Base-by-base conservation (phyloP, 345 rosid species). In the Eucalyptus virginea region DNA sequence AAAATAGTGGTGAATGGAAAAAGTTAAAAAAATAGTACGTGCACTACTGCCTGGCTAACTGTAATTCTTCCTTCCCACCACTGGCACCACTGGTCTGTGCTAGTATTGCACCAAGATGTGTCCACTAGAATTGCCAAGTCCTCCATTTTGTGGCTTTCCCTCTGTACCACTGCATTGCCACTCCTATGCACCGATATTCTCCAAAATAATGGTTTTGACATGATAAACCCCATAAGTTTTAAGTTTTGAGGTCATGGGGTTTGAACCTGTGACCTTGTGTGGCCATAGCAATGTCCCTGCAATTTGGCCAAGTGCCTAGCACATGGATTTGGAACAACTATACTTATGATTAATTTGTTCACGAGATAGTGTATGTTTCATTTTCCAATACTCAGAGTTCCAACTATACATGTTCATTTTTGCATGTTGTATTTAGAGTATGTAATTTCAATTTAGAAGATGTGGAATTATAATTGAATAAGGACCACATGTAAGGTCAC, bases 21-120 rank as follows among this genome's bases (percentile, higher is more conserved):
- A 67, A 67, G 6, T 16, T 0, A 5, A 2, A 60, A 60, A 28
- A 2, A 13, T 30, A 30, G 10, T 62, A 2, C 4, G 9, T n/a
- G 1, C 16, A 32, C 80, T 67, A 67, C 80, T 32, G 32, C 80
- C 80, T n/a, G 42, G 80, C 80, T 67, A 67, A 67, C 6, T n/a
- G 80, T 67, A 67, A 67, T 32, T 16, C 80, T 67, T 67, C 80
- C 80, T 67, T 32, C 80, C 40, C 2, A 4, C 42, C 23, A 32
- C 77, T 32, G 77, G 4, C 23, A 67, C 40, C 21, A 67, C 80
- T 67, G 80, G 80, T 67, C 80, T 8, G 80, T 6, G 32, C 12
- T 4, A 67, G 80, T 16, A n/a, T 67, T 67, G 80, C 3, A 67
- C 2, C 40, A 67, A 67, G 32, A 32, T 67, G 21, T 3, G 40